Base-by-base conservation (phyloP, 495 filamentous ascomycete species). In the Aspergillus ellipticus region DNA sequence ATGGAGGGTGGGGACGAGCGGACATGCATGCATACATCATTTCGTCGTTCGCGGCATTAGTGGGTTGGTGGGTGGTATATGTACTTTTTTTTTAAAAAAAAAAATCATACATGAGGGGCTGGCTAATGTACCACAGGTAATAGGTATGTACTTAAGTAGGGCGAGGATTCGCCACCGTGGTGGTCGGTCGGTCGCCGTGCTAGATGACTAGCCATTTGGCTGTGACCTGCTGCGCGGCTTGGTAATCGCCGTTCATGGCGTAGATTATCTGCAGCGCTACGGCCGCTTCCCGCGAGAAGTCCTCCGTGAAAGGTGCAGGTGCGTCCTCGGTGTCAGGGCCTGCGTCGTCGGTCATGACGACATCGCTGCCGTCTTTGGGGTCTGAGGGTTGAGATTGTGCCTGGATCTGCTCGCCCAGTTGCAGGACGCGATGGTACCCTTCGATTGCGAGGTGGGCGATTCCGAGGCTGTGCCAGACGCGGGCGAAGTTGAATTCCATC, bases 401-500 rank as follows among this genome's bases (percentile, higher is more conserved):
- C 57, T 70, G 67, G 17, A 82, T 78, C 51, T 72, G 54, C 48
- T 69, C 59, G 29, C 78, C 75, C 13, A 85, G 47, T 19, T 72
- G 59, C 35, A 83, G 68, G 31, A 83, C 79, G 47, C 77, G 75
- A 56, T 84, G 70, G 66, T 97, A 98, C 49, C 82, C 89, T 28
- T 85, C 81, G 15, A 89, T 73, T 2, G 94, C 93, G 13, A 96
- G 66, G 66, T 92, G 88, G 13, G 78, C 75, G 29, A 97, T 69
- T 1, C 92, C 91, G 8, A 97, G 79, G 35, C 88, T 74, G 62
- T 96, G 89, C 69, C 87, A 96, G 3, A 87, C 80, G 11, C 90
- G 79, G 17, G 83, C 94, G 43, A 92, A 80, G 62, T 98, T 97
- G 70, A 88, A 97, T 56, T 96, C 88, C 19, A 91, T 89, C 68